Conservation (phyloP, 2,329 filamentous ascomycete genomes). For the Colletotrichum sansevieriae region DNA sequence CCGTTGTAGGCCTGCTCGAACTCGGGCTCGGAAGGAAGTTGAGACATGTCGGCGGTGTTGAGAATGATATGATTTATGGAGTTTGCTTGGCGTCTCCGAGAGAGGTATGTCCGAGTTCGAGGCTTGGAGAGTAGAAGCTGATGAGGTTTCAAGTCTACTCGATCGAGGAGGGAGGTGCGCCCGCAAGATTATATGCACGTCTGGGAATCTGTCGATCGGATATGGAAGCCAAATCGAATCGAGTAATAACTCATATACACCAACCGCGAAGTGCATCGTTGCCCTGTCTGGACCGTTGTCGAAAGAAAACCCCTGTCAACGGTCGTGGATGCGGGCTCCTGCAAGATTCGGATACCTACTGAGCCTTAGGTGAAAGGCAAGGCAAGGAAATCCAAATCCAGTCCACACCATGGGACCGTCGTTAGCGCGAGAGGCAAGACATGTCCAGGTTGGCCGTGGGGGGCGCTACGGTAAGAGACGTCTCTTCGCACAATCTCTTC, state of each 20-base stretch:
- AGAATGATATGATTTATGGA: neutral
- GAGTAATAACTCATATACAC: slow-evolving; percentile 34
- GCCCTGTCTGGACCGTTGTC: neutral
- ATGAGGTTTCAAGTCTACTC: slow-evolving; percentile 25
- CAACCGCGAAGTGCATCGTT: slow-evolving; percentile 25
- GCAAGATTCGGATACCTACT: slow-evolving; percentile 28
- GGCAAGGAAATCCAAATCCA: neutral
- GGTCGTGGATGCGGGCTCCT: neutral
- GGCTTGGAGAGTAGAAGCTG: slow-evolving; percentile 27
- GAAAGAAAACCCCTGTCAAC: slow-evolving; percentile 12
- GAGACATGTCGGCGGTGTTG: slow-evolving; percentile 72
- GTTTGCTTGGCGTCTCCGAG: slow-evolving; percentile 18
- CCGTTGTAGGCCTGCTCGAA: slow-evolving; percentile 99
- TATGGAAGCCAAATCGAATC: slow-evolving; percentile 37
- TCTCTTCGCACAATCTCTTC: slow-evolving; percentile 29
- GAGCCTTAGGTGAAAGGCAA: slow-evolving; percentile 15
- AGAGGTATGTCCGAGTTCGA: slow-evolving; percentile 24
- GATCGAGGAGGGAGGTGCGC: slow-evolving; percentile 21
- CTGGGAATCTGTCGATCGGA: slow-evolving; percentile 26
- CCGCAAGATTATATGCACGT: slow-evolving; percentile 40
- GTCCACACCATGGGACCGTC: slow-evolving; percentile 24
- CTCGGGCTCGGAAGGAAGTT: slow-evolving; percentile 90
- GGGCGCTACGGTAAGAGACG: slow-evolving; percentile 25
- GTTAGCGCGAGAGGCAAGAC: slow-evolving; percentile 34
- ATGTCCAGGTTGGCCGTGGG: slow-evolving; percentile 39